Conservation (phyloP, 169 alveolate genomes). For the Cryptosporidium muris region DNA sequence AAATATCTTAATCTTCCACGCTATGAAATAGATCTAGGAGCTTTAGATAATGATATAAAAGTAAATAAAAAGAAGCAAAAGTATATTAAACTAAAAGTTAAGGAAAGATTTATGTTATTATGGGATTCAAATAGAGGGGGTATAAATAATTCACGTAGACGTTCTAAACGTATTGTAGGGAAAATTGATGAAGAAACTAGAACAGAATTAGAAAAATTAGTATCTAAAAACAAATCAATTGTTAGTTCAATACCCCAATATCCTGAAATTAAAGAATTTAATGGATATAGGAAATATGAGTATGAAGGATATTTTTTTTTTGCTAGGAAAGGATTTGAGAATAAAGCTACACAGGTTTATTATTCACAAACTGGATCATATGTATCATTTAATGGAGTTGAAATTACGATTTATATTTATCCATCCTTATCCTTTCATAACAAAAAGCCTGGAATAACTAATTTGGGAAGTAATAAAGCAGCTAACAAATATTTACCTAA, state of each 20-base stretch:
- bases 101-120: conserved; percentile 4
- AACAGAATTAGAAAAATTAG: conserved; percentile 1
- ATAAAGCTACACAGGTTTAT: conserved; percentile 56
- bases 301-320: conserved; percentile 46
- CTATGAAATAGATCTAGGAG: conserved; percentile 33
- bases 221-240: conserved; percentile 3
- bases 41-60: background rate
- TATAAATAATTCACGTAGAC: background rate
- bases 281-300: conserved; percentile 33
- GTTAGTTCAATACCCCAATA: conserved; percentile 30
- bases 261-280: conserved; percentile 27
- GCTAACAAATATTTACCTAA: background rate
- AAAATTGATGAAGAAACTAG: conserved; percentile 30
- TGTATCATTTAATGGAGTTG: conserved; percentile 59
- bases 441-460: conserved; percentile 30
- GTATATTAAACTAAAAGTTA: background rate
- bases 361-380: conserved; percentile 64
- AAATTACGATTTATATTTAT: conserved; percentile 35
- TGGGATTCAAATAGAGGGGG: conserved; percentile 16
- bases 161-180: conserved; percentile 13
- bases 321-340: conserved; percentile 62
- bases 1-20: conserved; percentile 53
- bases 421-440: conserved; percentile 50
- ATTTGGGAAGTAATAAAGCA: conserved; percentile 3
- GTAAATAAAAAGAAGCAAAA: background rate